Percentiles rank a stretch among this genome's conserved stretches.
These are phyloP conservation scores for Pyrenochaeta sp. DNA, from an alignment of 2,329 filamentous ascomycete genomes.

Conservation along the genomic window DNA sequence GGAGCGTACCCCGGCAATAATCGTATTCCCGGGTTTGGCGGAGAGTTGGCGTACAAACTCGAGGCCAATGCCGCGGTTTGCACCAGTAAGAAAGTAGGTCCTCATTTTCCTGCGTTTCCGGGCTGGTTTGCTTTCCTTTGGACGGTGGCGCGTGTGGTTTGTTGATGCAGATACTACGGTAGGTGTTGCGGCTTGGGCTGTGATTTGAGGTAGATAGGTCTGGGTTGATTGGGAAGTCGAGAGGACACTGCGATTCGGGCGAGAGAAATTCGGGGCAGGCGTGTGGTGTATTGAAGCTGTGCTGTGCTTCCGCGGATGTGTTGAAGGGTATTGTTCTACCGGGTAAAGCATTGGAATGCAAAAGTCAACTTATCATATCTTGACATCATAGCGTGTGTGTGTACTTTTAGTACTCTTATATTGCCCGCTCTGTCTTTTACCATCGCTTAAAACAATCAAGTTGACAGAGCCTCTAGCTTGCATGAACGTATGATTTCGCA, in stretches of 20 bases:
- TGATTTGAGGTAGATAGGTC: background rate
- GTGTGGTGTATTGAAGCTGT: conserved; percentile 7
- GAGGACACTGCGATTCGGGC: conserved; percentile 2
- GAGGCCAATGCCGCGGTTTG: conserved; percentile 43
- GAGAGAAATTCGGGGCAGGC: conserved; percentile 14
- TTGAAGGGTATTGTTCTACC: conserved; percentile 12
- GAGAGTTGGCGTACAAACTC: conserved; percentile 45
- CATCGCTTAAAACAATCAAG: background rate
- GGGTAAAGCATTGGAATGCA: conserved; percentile 17
- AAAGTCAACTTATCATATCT: background rate
- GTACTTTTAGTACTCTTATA: background rate
- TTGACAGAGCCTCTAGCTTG: background rate
- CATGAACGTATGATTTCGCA: background rate
- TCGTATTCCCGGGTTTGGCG: conserved; percentile 39
- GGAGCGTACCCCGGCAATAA: conserved; percentile 53
- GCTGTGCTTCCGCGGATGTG: conserved; percentile 14
- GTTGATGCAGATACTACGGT: conserved; percentile 6
- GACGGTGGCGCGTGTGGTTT: background rate
- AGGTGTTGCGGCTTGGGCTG: conserved; percentile 5
- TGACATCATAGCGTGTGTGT: background rate
- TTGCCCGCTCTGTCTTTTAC: background rate
- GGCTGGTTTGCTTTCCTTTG: background rate
- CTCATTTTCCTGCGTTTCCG: conserved; percentile 27
- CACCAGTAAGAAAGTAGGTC: conserved; percentile 45
- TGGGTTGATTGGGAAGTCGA: background rate